phyloP scores from a whole-genome alignment of 495 filamentous ascomycete genomes.

The Penicillium paradoxum region DNA sequence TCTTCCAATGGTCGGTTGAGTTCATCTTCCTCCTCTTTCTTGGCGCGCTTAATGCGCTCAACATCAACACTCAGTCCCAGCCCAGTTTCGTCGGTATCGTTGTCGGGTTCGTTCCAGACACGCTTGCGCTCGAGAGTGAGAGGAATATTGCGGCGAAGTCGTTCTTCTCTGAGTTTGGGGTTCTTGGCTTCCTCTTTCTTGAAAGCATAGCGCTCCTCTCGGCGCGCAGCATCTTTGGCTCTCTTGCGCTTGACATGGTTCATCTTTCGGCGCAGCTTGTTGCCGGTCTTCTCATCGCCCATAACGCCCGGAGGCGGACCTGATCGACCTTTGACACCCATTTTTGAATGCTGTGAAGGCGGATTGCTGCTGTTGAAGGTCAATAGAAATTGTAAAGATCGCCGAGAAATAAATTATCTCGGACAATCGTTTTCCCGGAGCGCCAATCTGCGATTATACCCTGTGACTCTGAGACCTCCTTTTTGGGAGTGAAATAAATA shows the following conservation, averaged over 20 bases:
- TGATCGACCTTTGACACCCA: slow-evolving; percentile 22
- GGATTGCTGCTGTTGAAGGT: slow-evolving; percentile 4
- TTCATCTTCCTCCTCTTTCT: slow-evolving; percentile 59
- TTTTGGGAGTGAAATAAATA: slow-evolving; percentile 7
- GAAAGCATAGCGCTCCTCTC: slow-evolving; percentile 68
- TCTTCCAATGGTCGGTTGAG: slow-evolving; percentile 34
- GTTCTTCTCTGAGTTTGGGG: slow-evolving; percentile 64
- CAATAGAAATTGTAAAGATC: slow-evolving; percentile 9
- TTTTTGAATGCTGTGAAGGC: slow-evolving; percentile 10
- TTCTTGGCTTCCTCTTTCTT: slow-evolving; percentile 83
- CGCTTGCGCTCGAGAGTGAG: slow-evolving; percentile 82
- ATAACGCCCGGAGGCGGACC: slow-evolving; percentile 27
- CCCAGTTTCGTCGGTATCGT: slow-evolving; percentile 54
- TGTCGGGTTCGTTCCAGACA: slow-evolving; percentile 87
- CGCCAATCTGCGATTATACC: slow-evolving; percentile 11
- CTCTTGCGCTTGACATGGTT: slow-evolving; percentile 77
- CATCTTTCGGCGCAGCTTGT: slow-evolving; percentile 71
- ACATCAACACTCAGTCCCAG: slow-evolving; percentile 75
- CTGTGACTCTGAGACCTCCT: slow-evolving; percentile 10
- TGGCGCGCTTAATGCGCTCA: slow-evolving; percentile 66
- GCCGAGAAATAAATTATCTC: slow-evolving; percentile 29
- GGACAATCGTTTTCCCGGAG: slow-evolving; percentile 20
- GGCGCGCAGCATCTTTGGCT: slow-evolving; percentile 61
- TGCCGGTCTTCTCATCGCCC: slow-evolving; percentile 38
- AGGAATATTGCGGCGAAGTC: slow-evolving; percentile 74